Evolutionary conservation across 164 flowering plant genomes (phyloP).

Genomic region (Vitis labrusca): DNA sequence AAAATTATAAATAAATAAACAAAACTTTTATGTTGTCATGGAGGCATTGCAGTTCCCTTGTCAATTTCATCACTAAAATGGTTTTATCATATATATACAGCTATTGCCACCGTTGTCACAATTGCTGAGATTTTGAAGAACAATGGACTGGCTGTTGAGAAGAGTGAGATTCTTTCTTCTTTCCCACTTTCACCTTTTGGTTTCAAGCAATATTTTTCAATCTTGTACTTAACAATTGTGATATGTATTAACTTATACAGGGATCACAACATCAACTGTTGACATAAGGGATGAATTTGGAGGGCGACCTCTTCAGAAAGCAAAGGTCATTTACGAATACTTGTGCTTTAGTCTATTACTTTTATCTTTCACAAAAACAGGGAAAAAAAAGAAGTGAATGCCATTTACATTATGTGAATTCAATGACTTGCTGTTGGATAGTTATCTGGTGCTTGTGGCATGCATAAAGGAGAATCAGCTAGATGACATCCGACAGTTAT

Average conservation of each 20-base stretch:
- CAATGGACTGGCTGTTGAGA: conserved; percentile 71
- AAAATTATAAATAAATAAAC: too few relatives aligned
- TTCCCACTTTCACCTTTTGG: background rate
- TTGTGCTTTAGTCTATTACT: too few relatives aligned
- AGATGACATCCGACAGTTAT: too few relatives aligned
- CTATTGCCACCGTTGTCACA: conserved; percentile 85
- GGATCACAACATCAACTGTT: conserved; percentile 48
- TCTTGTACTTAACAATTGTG: background rate
- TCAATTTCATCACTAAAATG: background rate
- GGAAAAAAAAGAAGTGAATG: too few relatives aligned
- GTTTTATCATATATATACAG: conserved; percentile 27
- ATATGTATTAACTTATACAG: conserved; percentile 15
- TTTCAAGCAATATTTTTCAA: background rate
- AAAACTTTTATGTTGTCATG: background rate
- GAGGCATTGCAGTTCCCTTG: background rate
- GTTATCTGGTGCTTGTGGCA: too few relatives aligned
- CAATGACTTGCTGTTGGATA: too few relatives aligned
- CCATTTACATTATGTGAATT: too few relatives aligned
- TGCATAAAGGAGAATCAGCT: too few relatives aligned
- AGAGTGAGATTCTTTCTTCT: conserved; percentile 48
- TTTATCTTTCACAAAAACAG: too few relatives aligned
- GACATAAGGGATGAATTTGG: conserved; percentile 52
- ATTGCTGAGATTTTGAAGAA: conserved; percentile 84
- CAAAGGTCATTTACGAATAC: conserved; percentile 32
- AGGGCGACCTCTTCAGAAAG: conserved; percentile 48